These are phyloP conservation scores for Erythrophleum fordii DNA, from an alignment of 306 rosid species.

Conservation along the genomic window DNA sequence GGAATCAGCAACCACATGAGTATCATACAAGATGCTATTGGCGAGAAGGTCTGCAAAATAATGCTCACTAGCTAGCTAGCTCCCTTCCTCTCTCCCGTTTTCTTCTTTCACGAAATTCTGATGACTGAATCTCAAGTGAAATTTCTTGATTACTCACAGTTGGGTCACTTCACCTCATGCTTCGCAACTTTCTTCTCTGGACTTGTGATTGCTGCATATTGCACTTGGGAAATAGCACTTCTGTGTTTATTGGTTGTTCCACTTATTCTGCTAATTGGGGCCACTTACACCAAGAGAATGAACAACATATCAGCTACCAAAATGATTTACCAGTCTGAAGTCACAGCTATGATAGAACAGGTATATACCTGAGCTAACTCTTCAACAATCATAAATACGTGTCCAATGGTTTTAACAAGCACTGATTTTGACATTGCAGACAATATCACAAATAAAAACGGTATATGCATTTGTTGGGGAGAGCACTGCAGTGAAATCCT, in stretches of 20 bases:
- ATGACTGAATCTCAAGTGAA: constrained; percentile 14
- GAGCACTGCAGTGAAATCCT: constrained; percentile 56
- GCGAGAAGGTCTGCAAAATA: constrained; percentile 68
- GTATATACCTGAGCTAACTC: constrained; percentile 38
- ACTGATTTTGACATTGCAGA: constrained; percentile 49
- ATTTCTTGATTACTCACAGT: constrained; percentile 45
- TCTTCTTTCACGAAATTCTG: background rate
- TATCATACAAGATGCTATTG: constrained; percentile 81
- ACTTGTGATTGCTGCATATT: constrained; percentile 69
- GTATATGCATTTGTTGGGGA: constrained; percentile 94
- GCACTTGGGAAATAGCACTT: constrained; percentile 80
- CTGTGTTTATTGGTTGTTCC: constrained; percentile 75
- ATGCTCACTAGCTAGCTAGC: background rate
- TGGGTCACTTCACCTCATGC: constrained; percentile 77
- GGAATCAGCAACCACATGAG: constrained; percentile 80
- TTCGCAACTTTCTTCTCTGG: constrained; percentile 74
- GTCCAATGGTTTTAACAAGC: constrained; percentile 14
- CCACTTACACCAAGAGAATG: constrained; percentile 83
- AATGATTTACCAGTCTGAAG: constrained; percentile 68
- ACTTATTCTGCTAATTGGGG: constrained; percentile 73
- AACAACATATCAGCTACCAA: constrained; percentile 62
- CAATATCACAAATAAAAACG: constrained; percentile 81
- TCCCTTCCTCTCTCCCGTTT: background rate
- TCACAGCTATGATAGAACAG: constrained; percentile 83
- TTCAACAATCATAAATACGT: background rate